Evolutionary conservation across 1,284 basidiomycete genomes (phyloP), one percentile per base, ranked within the genome.

Genomic region (Moesziomyces sp.): DNA sequence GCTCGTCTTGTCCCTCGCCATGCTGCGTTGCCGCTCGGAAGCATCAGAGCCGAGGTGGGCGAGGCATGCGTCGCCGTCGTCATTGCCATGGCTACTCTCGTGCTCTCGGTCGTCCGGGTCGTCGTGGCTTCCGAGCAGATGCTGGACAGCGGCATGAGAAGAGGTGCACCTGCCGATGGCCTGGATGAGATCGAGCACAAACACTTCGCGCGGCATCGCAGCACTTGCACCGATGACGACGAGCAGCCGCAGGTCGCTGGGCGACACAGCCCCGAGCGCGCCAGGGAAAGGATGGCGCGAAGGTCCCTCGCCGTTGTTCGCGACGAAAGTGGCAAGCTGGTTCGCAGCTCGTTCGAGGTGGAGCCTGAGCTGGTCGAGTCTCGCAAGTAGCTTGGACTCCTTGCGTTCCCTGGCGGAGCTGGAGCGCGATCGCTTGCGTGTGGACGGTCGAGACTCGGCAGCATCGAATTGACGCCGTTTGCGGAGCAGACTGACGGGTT

Each of bases 1-100:
- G 49, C 62, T 60, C n/a, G 63, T 70, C 51, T 77, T 78, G 35
- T 59, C 47, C 19, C 74, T 57, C 14, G 66, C 74, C 23, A 46
- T 47, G 14, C 62, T 38, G 43, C 62, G 52, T 14, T 58, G 46
- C 11, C 38, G 18, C 3, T 65, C 30, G 11, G 64, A 70, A 3
- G 45, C 50, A 18, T 52, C 34, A 3, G 53, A 44, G 3, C 53
- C 30, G 19, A 63, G 50, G 13, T 49, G 18, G 1, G 44, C 6
- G 13, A 57, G 58, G 28, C 28, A 28, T 28, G 28, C 28, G 13
- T 46, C 43, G n/a, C 35, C 40, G 5, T 52, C 30, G 8, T 10
- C 14, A 53, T 18, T 23, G 24, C 34, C 26, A 42, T 21, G 21
- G 21, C 21, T 21, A 21, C 24, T 21, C 38, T 48, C 8, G 34